Base-by-base conservation (phyloP, 2,329 filamentous ascomycete species). In the Trichoderma citrinoviride region DNA sequence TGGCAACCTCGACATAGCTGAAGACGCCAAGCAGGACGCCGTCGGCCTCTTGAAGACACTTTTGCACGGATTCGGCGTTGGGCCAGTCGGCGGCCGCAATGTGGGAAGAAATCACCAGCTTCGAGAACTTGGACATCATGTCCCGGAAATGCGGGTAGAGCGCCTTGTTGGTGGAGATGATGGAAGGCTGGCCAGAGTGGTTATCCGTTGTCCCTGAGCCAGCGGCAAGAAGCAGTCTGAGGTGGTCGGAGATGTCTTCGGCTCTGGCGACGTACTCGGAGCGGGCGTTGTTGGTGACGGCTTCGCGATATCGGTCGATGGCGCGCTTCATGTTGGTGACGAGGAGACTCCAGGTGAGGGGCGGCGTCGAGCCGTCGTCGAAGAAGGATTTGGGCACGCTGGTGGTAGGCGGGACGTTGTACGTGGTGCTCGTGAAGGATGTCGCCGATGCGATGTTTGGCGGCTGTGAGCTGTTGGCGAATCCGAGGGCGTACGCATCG, bases 71-170 rank as follows among this genome's bases (percentile, higher is more conserved):
- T 77, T 99, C 95, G 17, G 92, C 89, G 62, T 94, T 93, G 8
- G 94, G 93, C 87, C 93, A 98, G 78, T 99, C 95, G 40, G 94
- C 92, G 6, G 94, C 93, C 44, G 95, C 95, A 74, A 99, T 97
- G 75, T 99, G 95, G 15, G 95, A 98, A 3, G 95, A 99, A 55
- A 99, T 89, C 50, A 99, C 95, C 10, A 99, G 83, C 77, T 99
- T 99, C n/a, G 95, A 98, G 76, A 99, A 99, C 72, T 96, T 93
- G 50, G 95, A 98, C 95, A 99, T 99, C 89, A 98, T 98, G 75
- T 98, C 95, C 61, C 95, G 85, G 78, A 99, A 99, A 77, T 98
- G 93, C 25, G 95, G 95, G 74, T 98, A 98, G 17, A 99, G 82
- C 0, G 93, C 91, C 77, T 98, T 98, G 81, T 99, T 99, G 5